Evolutionary conservation across 495 filamentous ascomycete species (phyloP).

Genomic region (Penicillium parvum): DNA sequence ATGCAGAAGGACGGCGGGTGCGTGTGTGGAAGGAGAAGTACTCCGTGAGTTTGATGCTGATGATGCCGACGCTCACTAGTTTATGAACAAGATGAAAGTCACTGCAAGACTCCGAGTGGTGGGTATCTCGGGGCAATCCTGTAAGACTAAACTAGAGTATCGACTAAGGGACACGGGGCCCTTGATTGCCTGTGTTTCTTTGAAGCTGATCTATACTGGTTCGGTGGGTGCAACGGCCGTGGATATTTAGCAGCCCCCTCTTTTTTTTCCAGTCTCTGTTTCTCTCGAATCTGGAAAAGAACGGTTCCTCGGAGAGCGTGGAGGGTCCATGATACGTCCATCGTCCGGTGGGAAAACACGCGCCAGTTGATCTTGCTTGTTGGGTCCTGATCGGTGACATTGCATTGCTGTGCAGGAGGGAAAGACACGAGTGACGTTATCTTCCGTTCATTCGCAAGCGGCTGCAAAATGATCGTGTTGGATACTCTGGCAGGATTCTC

Average conservation of each 20-base stretch:
- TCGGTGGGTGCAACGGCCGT: constrained; percentile 6
- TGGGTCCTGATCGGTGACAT: not conserved
- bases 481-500: not conserved
- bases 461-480: constrained; percentile 1
- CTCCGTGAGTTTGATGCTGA: too few species aligned
- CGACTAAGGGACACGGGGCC: not conserved
- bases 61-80: too few species aligned
- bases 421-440: constrained; percentile 5
- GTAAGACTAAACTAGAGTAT: not conserved
- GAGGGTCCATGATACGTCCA: constrained; percentile 26
- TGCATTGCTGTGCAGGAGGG: not conserved
- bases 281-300: not conserved
- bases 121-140: not conserved
- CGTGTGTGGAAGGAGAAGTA: constrained; percentile 8
- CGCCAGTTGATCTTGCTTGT: not conserved
- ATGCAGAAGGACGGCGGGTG: constrained; percentile 23
- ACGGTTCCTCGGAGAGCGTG: constrained; percentile 18
- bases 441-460: not conserved
- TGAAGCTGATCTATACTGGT: constrained; percentile 11
- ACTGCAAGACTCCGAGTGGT: not conserved
- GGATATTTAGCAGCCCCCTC: not conserved
- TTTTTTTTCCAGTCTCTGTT: not conserved
- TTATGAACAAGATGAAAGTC: not conserved
- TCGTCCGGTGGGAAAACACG: not conserved
- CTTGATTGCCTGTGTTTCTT: not conserved